Percentiles rank a stretch among this genome's conserved stretches.
Evolutionary conservation across 2,329 filamentous ascomycete species (phyloP).

Genomic region (Pyricularia sp.): DNA sequence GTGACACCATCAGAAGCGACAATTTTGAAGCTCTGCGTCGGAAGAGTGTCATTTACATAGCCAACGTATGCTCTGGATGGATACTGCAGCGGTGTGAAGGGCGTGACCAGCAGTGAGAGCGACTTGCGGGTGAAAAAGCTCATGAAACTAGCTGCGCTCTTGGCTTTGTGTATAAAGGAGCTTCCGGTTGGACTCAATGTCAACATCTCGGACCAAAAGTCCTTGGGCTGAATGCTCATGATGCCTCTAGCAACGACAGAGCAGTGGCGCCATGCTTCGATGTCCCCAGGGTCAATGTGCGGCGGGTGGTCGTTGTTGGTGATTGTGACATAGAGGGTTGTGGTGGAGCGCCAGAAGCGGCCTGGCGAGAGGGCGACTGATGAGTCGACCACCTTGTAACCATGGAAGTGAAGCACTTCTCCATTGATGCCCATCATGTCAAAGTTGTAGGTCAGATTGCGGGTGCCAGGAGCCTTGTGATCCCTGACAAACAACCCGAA

Average conservation of each 20-base stretch:
- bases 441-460: slow-evolving; percentile 52
- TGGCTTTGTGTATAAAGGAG: slow-evolving; percentile 30
- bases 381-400: slow-evolving; percentile 53
- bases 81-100: slow-evolving; percentile 47
- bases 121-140: slow-evolving; percentile 47
- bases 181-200: slow-evolving; percentile 43
- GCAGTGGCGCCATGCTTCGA: slow-evolving; percentile 30
- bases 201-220: slow-evolving; percentile 46
- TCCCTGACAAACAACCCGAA: slow-evolving; percentile 49
- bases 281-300: slow-evolving; percentile 17
- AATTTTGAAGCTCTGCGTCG: slow-evolving; percentile 32
- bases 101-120: slow-evolving; percentile 41
- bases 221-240: slow-evolving; percentile 41
- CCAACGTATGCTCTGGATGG: slow-evolving; percentile 36
- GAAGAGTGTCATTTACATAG: slow-evolving; percentile 41
- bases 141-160: slow-evolving; percentile 40
- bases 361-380: slow-evolving; percentile 45
- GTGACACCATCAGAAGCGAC: slow-evolving; percentile 41
- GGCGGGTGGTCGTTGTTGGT: slow-evolving; percentile 24
- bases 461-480: slow-evolving; percentile 43
- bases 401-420: slow-evolving; percentile 46
- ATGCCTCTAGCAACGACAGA: slow-evolving; percentile 48
- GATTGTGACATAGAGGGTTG: slow-evolving; percentile 52
- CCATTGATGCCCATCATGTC: slow-evolving; percentile 47
- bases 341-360: slow-evolving; percentile 53